Conservation (phyloP, 2,329 filamentous ascomycete species). For the Monosporascus sp. region DNA sequence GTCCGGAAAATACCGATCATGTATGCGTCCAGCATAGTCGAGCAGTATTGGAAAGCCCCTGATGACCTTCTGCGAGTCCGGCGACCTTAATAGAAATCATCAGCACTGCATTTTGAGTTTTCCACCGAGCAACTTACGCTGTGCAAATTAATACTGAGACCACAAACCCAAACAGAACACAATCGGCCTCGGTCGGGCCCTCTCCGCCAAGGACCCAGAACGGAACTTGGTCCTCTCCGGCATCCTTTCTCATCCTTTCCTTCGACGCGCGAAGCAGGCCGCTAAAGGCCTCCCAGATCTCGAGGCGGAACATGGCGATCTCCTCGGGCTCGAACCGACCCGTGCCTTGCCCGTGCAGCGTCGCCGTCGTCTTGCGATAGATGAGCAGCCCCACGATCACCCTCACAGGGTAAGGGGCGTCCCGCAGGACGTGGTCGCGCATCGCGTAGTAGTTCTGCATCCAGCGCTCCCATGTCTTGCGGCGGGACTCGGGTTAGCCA, state of each 20-base stretch:
- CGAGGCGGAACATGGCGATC: constrained; percentile 35
- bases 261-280: constrained; percentile 37
- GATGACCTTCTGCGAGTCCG: constrained; percentile 40
- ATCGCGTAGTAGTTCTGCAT: constrained; percentile 53
- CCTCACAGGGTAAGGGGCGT: constrained; percentile 47
- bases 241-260: constrained; percentile 1
- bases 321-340: constrained; percentile 46
- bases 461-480: constrained; percentile 49
- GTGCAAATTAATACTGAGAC: constrained; percentile 44
- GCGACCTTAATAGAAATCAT: constrained; percentile 32
- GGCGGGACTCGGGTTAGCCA: neutral
- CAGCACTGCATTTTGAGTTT: constrained; percentile 6
- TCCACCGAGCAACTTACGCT: constrained; percentile 41
- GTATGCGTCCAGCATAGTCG: constrained; percentile 53
- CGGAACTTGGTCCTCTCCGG: constrained; percentile 22
- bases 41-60: constrained; percentile 41
- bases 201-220: constrained; percentile 55
- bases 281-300: constrained; percentile 51
- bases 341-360: constrained; percentile 53
- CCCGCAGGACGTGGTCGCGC: constrained; percentile 44
- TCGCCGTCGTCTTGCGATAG: constrained; percentile 36
- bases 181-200: constrained; percentile 52
- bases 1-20: constrained; percentile 52
- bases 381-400: constrained; percentile 45
- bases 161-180: constrained; percentile 53